Evolutionary conservation across 1,284 basidiomycete genomes (phyloP).

Genomic region (Ustilago loliicola): DNA sequence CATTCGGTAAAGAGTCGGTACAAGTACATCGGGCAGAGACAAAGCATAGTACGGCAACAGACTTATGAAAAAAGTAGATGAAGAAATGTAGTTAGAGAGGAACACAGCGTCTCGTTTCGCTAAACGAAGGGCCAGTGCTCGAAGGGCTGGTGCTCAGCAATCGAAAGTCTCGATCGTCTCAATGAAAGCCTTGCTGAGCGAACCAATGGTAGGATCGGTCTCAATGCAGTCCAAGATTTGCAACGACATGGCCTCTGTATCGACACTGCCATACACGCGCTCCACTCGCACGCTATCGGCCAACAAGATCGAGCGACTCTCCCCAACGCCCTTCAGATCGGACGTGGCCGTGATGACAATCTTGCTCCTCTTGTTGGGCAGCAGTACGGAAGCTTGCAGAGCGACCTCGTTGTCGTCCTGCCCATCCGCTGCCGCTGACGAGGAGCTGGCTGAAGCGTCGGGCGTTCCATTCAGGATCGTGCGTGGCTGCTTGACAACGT

Average conservation of each 20-base stretch:
- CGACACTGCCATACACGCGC: slow-evolving; percentile 55
- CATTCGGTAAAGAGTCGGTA: slow-evolving; percentile 3
- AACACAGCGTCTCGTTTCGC: background rate
- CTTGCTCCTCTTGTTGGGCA: slow-evolving; percentile 51
- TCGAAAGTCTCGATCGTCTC: slow-evolving; percentile 57
- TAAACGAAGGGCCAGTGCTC: background rate
- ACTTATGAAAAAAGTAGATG: background rate
- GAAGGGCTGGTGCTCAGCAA: slow-evolving; percentile 13
- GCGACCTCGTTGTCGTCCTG: slow-evolving; percentile 29
- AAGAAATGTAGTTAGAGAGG: background rate
- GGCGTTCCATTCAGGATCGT: slow-evolving; percentile 29
- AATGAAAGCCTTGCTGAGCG: slow-evolving; percentile 51
- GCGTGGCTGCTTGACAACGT: slow-evolving; percentile 6
- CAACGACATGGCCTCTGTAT: slow-evolving; percentile 49
- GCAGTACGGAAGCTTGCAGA: slow-evolving; percentile 53
- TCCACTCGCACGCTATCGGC: slow-evolving; percentile 48
- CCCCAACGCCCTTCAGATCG: slow-evolving; percentile 43
- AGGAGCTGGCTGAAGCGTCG: slow-evolving; percentile 29
- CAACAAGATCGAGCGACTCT: slow-evolving; percentile 44
- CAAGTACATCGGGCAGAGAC: slow-evolving; percentile 11
- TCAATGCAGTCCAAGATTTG: slow-evolving; percentile 56
- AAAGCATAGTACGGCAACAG: background rate
- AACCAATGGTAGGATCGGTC: slow-evolving; percentile 52
- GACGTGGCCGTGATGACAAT: slow-evolving; percentile 48
- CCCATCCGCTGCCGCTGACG: slow-evolving; percentile 3